phyloP scores from a whole-genome alignment of 164 flowering plant genomes.

The Echeveria elegans region DNA sequence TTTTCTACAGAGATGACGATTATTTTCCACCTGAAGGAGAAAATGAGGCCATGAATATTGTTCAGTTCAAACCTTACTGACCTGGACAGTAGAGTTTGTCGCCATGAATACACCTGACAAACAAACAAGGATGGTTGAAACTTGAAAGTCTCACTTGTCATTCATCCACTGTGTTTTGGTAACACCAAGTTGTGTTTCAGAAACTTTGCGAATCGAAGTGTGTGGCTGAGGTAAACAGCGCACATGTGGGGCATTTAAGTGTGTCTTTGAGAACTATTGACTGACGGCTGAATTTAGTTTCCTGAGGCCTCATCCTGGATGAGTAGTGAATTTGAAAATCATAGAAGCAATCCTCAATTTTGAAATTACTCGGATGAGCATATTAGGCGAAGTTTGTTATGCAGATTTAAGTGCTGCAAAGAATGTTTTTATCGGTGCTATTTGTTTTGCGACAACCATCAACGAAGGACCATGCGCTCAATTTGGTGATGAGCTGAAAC shows the following conservation, averaged over 20 bases:
- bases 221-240: background rate
- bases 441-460: constrained; percentile 60
- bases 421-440: constrained; percentile 61
- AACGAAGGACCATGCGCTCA: constrained; percentile 32
- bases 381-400: constrained; percentile 44
- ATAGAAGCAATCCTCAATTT: constrained; percentile 28
- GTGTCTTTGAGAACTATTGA: background rate
- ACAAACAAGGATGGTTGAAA: background rate
- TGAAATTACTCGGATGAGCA: constrained; percentile 49
- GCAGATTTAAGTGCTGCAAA: constrained; percentile 46
- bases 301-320: constrained; percentile 17
- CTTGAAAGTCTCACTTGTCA: background rate
- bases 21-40: too few species aligned
- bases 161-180: background rate
- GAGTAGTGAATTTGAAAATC: constrained; percentile 43
- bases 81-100: too few species aligned
- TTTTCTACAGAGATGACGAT: too few species aligned
- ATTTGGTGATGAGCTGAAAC: constrained; percentile 54
- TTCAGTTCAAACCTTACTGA: too few species aligned
- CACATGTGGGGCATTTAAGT: background rate
- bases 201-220: too few species aligned
- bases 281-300: too few species aligned
- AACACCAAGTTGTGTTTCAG: too few species aligned
- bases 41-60: too few species aligned
- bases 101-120: too few species aligned